Conservation (phyloP, 2,329 filamentous ascomycete genomes). For the Elsinoe ampelina region DNA sequence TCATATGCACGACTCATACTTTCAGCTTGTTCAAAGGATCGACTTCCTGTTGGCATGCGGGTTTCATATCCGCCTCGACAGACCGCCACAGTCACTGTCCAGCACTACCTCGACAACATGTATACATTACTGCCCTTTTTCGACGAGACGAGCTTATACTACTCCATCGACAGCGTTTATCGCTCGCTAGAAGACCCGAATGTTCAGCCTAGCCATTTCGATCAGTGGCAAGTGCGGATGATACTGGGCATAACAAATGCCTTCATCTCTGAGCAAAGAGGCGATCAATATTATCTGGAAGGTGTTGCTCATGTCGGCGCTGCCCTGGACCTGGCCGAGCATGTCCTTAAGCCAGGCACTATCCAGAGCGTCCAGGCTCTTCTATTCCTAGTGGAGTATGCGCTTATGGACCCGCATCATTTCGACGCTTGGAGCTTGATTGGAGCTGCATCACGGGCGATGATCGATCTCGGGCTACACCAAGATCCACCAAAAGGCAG, state of each 20-base stretch:
- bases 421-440: conserved; percentile 94
- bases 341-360: conserved; percentile 76
- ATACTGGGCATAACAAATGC: conserved; percentile 75
- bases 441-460: conserved; percentile 77
- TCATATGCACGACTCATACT: conserved; percentile 84
- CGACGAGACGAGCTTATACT: conserved; percentile 66
- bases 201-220: conserved; percentile 36
- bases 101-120: conserved; percentile 78
- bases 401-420: conserved; percentile 79
- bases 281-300: conserved; percentile 54
- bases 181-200: conserved; percentile 49
- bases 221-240: conserved; percentile 83
- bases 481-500: conserved; percentile 74
- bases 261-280: conserved; percentile 58
- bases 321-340: conserved; percentile 69
- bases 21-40: conserved; percentile 68
- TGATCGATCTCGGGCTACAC: conserved; percentile 84
- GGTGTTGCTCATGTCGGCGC: conserved; percentile 52
- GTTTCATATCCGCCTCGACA: conserved; percentile 62
- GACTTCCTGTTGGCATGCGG: conserved; percentile 51
- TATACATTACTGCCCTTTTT: conserved; percentile 76
- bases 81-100: conserved; percentile 58
- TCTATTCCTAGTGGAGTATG: conserved; percentile 76
- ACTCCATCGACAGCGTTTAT: conserved; percentile 73
- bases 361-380: conserved; percentile 80